Conservation (phyloP, 805 yeast species). For the Komagataella kurtzmanii region DNA sequence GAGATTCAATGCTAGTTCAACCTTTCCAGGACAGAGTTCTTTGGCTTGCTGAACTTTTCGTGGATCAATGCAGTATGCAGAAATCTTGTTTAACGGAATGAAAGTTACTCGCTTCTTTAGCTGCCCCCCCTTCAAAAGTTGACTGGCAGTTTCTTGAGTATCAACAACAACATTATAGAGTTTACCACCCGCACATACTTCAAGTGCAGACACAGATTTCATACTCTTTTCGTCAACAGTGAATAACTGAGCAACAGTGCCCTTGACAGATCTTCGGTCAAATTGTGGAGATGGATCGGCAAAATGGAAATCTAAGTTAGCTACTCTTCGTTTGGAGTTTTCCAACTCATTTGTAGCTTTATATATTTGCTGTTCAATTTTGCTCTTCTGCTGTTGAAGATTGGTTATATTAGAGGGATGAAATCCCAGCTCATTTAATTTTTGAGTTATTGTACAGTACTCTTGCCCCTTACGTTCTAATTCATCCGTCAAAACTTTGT, state of each 20-base stretch:
- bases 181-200: constrained; percentile 88
- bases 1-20: constrained; percentile 78
- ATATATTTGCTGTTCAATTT: constrained; percentile 29
- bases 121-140: constrained; percentile 64
- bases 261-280: constrained; percentile 53
- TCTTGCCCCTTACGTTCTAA: constrained; percentile 20
- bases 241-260: constrained; percentile 83
- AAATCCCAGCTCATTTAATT: constrained; percentile 40
- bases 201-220: constrained; percentile 69
- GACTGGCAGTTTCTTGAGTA: constrained; percentile 73
- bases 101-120: constrained; percentile 77
- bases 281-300: constrained; percentile 50
- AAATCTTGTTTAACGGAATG: constrained; percentile 81
- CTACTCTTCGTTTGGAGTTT: constrained; percentile 43
- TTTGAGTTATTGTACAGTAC: background rate
- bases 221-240: constrained; percentile 38
- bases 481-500: constrained; percentile 22
- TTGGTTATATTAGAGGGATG: constrained; percentile 30
- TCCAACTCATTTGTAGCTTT: constrained; percentile 34
- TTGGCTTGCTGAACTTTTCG: constrained; percentile 54
- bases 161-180: constrained; percentile 87
- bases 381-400: constrained; percentile 30
- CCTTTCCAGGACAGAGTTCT: constrained; percentile 67
- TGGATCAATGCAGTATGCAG: constrained; percentile 40
- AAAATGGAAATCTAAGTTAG: constrained; percentile 68